Evolutionary conservation across 2,329 filamentous ascomycete genomes (phyloP).

Genomic region (Grosmannia penicillata): DNA sequence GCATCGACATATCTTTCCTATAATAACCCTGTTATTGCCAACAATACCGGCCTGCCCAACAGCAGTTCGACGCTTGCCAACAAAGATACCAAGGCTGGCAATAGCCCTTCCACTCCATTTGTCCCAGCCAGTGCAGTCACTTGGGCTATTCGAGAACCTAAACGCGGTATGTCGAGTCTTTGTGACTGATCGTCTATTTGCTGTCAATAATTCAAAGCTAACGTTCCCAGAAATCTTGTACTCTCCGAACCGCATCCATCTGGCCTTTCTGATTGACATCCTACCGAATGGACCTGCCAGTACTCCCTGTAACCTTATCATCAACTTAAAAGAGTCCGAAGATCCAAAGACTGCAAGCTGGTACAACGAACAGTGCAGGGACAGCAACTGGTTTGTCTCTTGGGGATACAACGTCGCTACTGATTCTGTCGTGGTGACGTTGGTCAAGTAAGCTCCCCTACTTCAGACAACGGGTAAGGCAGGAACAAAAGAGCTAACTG

Average conservation of each 20-base stretch:
- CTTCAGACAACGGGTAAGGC: background rate
- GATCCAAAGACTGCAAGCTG: slow-evolving; percentile 14
- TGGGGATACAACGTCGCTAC: slow-evolving; percentile 17
- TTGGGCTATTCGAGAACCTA: too few species aligned
- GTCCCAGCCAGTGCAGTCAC: too few species aligned
- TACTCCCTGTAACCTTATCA: slow-evolving; percentile 9
- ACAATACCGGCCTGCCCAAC: too few species aligned
- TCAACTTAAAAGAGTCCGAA: slow-evolving; percentile 4
- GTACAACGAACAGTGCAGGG: slow-evolving; percentile 11
- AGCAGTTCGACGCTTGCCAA: too few species aligned
- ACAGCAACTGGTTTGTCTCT: slow-evolving; percentile 15
- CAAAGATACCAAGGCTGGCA: too few species aligned
- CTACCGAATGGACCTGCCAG: slow-evolving; percentile 4
- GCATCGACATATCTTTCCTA: too few species aligned
- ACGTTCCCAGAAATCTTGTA: slow-evolving; percentile 6
- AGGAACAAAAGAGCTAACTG: background rate
- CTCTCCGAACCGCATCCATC: slow-evolving; percentile 4
- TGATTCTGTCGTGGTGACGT: slow-evolving; percentile 17
- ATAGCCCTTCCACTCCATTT: too few species aligned
- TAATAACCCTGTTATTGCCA: too few species aligned
- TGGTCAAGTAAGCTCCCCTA: slow-evolving; percentile 15
- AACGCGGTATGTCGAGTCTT: too few species aligned
- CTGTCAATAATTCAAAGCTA: background rate
- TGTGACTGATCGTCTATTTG: too few species aligned
- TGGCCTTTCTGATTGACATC: slow-evolving; percentile 8